Percentiles rank a stretch among this genome's conserved stretches.
Conservation (phyloP, 2,329 filamentous ascomycete genomes). For the Diplodia scrobiculata region DNA sequence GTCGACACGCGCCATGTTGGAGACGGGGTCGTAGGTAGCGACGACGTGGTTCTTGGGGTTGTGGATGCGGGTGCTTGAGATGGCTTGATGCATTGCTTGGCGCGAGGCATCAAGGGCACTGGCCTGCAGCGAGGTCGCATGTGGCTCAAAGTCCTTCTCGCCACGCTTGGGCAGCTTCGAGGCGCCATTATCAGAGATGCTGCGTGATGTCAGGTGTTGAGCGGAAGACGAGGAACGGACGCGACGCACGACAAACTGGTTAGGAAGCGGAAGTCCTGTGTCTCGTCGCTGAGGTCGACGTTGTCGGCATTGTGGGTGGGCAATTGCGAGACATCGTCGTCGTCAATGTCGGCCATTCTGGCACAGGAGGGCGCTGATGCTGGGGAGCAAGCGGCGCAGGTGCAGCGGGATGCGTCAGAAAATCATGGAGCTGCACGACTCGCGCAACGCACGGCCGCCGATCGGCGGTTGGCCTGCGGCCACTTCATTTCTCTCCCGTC, state of each 20-base stretch:
- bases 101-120: conserved; percentile 77
- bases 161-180: conserved; percentile 79
- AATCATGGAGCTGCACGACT: conserved; percentile 15
- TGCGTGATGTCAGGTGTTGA: conserved; percentile 29
- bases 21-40: conserved; percentile 72
- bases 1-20: conserved; percentile 63
- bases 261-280: conserved; percentile 82
- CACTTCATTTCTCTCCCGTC: not conserved
- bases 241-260: conserved; percentile 56
- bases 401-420: not conserved
- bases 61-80: conserved; percentile 76
- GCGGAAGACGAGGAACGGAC: conserved; percentile 3
- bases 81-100: conserved; percentile 83
- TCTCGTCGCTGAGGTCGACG: conserved; percentile 70
- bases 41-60: conserved; percentile 65
- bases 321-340: conserved; percentile 17
- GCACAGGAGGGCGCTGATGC: not conserved
- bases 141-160: conserved; percentile 95
- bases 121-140: conserved; percentile 81
- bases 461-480: not conserved
- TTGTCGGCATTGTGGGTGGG: conserved; percentile 30
- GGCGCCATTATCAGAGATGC: conserved; percentile 35
- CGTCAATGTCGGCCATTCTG: conserved; percentile 27
- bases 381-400: not conserved
- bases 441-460: not conserved